phyloP scores from a whole-genome alignment of 75 land plant genomes.

The Picea glauca region DNA sequence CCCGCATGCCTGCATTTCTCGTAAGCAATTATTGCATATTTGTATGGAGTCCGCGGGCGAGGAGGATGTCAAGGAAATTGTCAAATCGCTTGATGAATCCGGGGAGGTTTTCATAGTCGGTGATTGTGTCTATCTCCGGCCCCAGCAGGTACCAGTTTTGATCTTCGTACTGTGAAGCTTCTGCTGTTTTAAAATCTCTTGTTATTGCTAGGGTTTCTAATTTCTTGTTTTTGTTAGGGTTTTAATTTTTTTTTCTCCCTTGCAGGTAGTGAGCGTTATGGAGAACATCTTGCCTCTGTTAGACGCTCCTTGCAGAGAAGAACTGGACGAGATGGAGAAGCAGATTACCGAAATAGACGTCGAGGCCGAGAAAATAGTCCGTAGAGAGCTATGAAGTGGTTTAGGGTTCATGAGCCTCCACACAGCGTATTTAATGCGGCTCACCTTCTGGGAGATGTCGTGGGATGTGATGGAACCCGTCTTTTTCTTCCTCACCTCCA shows the following conservation, averaged over 20 bases:
- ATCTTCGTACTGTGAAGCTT: neutral
- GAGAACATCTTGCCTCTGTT: conserved; percentile 39
- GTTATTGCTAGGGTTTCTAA: too few species aligned
- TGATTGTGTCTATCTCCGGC: conserved; percentile 57
- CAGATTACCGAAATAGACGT: conserved; percentile 61
- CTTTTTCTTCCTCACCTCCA: conserved; percentile 62
- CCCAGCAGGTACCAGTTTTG: conserved; percentile 47
- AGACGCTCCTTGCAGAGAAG: conserved; percentile 41
- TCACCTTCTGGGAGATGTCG: conserved; percentile 86
- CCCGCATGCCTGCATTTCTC: conserved; percentile 29
- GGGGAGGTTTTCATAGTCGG: conserved; percentile 65
- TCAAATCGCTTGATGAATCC: conserved; percentile 48
- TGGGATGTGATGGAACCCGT: conserved; percentile 91
- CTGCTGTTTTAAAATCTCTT: too few species aligned
- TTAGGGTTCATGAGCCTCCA: conserved; percentile 42
- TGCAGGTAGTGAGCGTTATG: conserved; percentile 59
- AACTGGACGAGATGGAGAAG: conserved; percentile 47
- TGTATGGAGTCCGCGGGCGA: conserved; percentile 13
- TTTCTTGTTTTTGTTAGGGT: too few species aligned
- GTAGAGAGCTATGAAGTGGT: conserved; percentile 56
- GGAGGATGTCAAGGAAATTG: conserved; percentile 13
- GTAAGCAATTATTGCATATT: conserved; percentile 39
- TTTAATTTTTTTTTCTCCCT: neutral
- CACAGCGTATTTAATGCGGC: conserved; percentile 58
- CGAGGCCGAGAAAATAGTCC: conserved; percentile 43